Base-by-base conservation (phyloP, 177 flowering plant genomes). In the Vitis hybrid region DNA sequence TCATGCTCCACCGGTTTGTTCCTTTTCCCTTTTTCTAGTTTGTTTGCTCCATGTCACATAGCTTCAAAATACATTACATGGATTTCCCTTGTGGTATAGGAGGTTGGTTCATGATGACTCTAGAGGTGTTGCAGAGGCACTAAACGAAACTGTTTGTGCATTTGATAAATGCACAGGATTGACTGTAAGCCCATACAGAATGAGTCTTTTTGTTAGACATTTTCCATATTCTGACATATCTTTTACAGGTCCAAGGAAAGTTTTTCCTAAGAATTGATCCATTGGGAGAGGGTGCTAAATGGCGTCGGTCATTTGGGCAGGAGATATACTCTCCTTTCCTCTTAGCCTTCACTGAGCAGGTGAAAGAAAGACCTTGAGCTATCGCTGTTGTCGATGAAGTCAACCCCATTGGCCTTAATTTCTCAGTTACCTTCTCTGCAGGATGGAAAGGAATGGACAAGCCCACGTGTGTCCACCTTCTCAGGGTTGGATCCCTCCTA, bases 1-100 rank as follows among this genome's bases (percentile, higher is more conserved):
- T 95, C 70, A 91, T 95, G 97, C 93, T 91, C 64, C 99, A 95
- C 71, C 84, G 99, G 99, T 90, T 48, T 69, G 75, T 70, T 30
- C 1, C 59, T 41, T 41, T 41, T 9, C 48, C 48, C 48, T 41
- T 41, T 41, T 41, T 30, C 32, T 30, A 30, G 32, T 30, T 30
- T 30, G 32, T 30, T 30, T 30, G 32, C 32, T 30, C 48, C 9
- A 41, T 41, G 48, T 41, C 48, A 6, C 48, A 41, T 2, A 51
- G 54, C 58, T 17, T 66, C 63, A 9, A 11, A 59, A 51, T 11
- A 32, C 24, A 48, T 61, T 11, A 51, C 50, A 56, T 24, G 27
- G 2, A 46, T 56, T 49, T 63, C 48, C 76, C 48, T 62, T 60
- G 10, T 73, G 30, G 4, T 73, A 11, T 71, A 94, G 97, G 95